A percentile compares a stretch with the other conserved stretches of the same genome.
phyloP scores from a whole-genome alignment of 495 filamentous ascomycete species.

The Penicillium malachiteum region DNA sequence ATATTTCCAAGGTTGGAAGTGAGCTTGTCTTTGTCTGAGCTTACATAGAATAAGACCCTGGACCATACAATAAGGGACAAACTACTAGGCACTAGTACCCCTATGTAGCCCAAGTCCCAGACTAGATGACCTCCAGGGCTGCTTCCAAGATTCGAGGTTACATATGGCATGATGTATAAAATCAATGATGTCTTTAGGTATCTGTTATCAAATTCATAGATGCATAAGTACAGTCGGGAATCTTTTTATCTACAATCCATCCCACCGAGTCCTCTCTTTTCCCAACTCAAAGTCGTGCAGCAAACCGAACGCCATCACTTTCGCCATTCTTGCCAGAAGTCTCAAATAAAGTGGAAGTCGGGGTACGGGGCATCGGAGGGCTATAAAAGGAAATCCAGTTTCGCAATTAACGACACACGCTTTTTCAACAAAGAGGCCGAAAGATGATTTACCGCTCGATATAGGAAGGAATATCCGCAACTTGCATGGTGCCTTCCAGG shows the following conservation, averaged over 20 bases:
- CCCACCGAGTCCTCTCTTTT: constrained; percentile 6
- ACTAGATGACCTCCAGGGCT: too few species aligned
- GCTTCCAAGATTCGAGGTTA: too few species aligned
- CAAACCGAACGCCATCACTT: constrained; percentile 20
- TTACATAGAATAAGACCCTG: too few species aligned
- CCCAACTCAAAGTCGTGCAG: constrained; percentile 25
- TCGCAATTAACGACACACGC: constrained; percentile 34
- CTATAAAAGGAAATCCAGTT: constrained; percentile 22
- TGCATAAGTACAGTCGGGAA: constrained; percentile 23
- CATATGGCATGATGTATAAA: too few species aligned
- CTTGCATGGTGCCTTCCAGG: constrained; percentile 41
- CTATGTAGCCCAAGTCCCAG: too few species aligned
- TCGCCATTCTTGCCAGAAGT: constrained; percentile 17
- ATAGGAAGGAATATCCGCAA: constrained; percentile 42
- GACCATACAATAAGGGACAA: too few species aligned
- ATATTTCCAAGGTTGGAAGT: too few species aligned
- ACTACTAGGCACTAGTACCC: too few species aligned
- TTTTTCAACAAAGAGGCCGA: constrained; percentile 15
- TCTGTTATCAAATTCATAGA: constrained; percentile 9
- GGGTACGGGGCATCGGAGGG: constrained; percentile 20
- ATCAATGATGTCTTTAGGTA: not conserved
- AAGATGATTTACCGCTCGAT: constrained; percentile 44
- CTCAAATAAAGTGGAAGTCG: constrained; percentile 16
- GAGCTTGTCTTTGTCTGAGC: too few species aligned
- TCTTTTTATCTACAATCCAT: constrained; percentile 15